Evolutionary conservation across 2,329 filamentous ascomycete species (phyloP).

Genomic region (Colletotrichum coccodes): DNA sequence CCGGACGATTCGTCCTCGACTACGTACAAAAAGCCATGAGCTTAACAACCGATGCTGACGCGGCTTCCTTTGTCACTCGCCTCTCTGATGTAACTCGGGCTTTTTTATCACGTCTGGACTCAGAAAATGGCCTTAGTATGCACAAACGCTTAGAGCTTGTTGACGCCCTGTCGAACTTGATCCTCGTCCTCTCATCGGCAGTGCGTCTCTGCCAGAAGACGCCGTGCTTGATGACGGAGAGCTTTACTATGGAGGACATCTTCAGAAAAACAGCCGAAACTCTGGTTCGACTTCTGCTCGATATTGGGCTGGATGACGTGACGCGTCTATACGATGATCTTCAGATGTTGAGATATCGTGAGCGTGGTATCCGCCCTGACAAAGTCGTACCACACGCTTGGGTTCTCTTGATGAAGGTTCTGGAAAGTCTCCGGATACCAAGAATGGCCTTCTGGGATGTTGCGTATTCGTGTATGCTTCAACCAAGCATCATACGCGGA

Average conservation of each 20-base stretch:
- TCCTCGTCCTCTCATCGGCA: constrained; percentile 50
- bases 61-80: constrained; percentile 55
- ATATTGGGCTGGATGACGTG: constrained; percentile 54
- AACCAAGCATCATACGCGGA: constrained; percentile 44
- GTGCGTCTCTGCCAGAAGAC: constrained; percentile 50
- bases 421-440: constrained; percentile 61
- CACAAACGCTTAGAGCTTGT: constrained; percentile 43
- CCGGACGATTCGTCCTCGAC: constrained; percentile 54
- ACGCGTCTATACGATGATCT: constrained; percentile 59
- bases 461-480: constrained; percentile 54
- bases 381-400: constrained; percentile 62
- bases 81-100: constrained; percentile 52
- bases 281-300: constrained; percentile 52
- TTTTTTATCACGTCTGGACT: constrained; percentile 47
- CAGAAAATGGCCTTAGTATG: constrained; percentile 23
- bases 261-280: constrained; percentile 54
- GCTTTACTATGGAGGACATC: constrained; percentile 59
- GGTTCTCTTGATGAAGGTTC: constrained; percentile 65
- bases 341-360: constrained; percentile 54
- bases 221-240: constrained; percentile 43
- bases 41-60: constrained; percentile 46
- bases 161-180: constrained; percentile 48
- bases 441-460: constrained; percentile 71
- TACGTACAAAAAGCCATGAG: constrained; percentile 58
- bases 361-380: constrained; percentile 62